Conservation (phyloP, 495 filamentous ascomycete genomes). For the Daldinia loculata region DNA sequence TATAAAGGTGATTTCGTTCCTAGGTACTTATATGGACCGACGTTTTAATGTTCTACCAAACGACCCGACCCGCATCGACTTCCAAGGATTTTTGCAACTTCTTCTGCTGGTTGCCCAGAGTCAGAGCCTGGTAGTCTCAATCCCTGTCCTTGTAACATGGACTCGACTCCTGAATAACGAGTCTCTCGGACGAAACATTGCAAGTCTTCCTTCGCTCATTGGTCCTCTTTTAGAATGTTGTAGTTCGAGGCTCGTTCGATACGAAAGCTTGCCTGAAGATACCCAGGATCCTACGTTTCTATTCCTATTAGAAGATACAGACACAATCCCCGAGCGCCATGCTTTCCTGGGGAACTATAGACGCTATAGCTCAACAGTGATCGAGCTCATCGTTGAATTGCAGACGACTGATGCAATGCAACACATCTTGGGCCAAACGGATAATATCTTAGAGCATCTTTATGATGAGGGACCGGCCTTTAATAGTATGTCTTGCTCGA, state of each 20-base stretch:
- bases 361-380: constrained; percentile 83
- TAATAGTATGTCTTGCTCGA: constrained; percentile 60
- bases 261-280: constrained; percentile 83
- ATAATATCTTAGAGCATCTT: constrained; percentile 74
- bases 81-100: constrained; percentile 80
- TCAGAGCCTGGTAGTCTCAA: constrained; percentile 89
- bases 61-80: constrained; percentile 63
- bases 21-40: constrained; percentile 84
- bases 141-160: constrained; percentile 91
- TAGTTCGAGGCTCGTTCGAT: constrained; percentile 78
- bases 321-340: constrained; percentile 92
- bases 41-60: constrained; percentile 67
- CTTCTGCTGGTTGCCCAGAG: constrained; percentile 81
- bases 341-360: constrained; percentile 98
- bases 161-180: constrained; percentile 77
- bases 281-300: constrained; percentile 79
- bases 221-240: constrained; percentile 80
- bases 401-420: constrained; percentile 84
- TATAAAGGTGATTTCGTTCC: constrained; percentile 77
- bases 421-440: constrained; percentile 81
- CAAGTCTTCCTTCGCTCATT: constrained; percentile 70
- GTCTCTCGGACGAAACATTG: constrained; percentile 67
- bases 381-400: constrained; percentile 82
- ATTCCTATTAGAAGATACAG: constrained; percentile 90
- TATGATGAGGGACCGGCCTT: constrained; percentile 77